phyloP scores from a whole-genome alignment of 306 rosid species.

The Ormosia semicastrata region DNA sequence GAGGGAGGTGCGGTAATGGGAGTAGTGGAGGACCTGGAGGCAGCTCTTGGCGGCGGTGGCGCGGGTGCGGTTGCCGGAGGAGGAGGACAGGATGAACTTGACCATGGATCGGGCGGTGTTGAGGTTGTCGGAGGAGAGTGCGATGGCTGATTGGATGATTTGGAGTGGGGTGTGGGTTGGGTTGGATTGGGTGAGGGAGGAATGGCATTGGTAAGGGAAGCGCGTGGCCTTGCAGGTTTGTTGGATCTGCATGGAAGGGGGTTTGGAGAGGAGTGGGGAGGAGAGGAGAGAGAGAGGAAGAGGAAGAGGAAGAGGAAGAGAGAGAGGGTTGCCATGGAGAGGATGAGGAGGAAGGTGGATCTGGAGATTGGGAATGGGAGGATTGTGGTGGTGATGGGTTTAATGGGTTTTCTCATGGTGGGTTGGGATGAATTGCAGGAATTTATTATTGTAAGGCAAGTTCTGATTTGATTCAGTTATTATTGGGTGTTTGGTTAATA shows the following conservation, averaged over 20 bases:
- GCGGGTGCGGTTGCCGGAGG: slow-evolving; percentile 34
- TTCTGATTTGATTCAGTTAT: background rate
- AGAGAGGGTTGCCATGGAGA: slow-evolving; percentile 67
- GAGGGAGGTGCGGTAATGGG: slow-evolving; percentile 50
- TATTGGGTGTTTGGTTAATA: background rate
- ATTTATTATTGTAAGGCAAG: background rate
- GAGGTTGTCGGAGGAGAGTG: slow-evolving; percentile 47
- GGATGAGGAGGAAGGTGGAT: slow-evolving; percentile 39
- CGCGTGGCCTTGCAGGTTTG: slow-evolving; percentile 80
- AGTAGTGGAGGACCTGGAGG: slow-evolving; percentile 43
- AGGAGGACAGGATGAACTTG: slow-evolving; percentile 36
- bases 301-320: slow-evolving; percentile 33
- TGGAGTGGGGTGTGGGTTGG: slow-evolving; percentile 36
- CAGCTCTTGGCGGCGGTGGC: slow-evolving; percentile 50
- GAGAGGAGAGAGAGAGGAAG: slow-evolving; percentile 23
- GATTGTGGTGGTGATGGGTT: background rate
- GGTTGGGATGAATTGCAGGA: slow-evolving; percentile 20
- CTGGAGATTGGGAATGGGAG: background rate
- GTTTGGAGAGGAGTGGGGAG: slow-evolving; percentile 24
- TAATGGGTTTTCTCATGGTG: slow-evolving; percentile 29
- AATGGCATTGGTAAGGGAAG: slow-evolving; percentile 57
- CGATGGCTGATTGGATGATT: slow-evolving; percentile 46
- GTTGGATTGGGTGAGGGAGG: slow-evolving; percentile 37
- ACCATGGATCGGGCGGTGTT: slow-evolving; percentile 49
- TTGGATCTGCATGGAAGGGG: slow-evolving; percentile 11